Evolutionary conservation across 495 filamentous ascomycete genomes (phyloP).

Genomic region (Penicillium paradoxum): DNA sequence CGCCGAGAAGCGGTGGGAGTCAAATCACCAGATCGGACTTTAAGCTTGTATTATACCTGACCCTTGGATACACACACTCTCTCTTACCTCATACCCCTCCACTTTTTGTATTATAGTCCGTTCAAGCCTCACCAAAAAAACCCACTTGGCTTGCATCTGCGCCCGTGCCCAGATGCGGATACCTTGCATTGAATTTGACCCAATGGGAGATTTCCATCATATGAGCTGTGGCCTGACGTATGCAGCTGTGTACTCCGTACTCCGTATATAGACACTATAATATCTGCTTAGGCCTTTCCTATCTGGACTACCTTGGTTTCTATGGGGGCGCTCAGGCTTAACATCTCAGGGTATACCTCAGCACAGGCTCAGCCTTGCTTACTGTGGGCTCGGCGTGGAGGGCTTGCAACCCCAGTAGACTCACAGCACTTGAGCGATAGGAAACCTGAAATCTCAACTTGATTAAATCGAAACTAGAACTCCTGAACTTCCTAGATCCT

Average conservation of each 20-base stretch:
- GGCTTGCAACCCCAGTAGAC: no score
- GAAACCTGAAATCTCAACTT: no score
- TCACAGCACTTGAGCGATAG: no score
- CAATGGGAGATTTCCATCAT: not conserved
- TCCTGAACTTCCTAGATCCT: no score
- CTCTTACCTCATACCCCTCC: not conserved
- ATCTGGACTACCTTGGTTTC: no score
- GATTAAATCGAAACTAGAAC: no score
- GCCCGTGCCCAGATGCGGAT: constrained; percentile 6
- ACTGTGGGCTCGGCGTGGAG: no score
- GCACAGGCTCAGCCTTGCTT: no score
- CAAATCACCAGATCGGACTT: constrained; percentile 24
- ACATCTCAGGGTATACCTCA: no score
- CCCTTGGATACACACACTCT: not conserved
- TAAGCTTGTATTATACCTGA: constrained; percentile 5
- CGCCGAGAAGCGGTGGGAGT: constrained; percentile 61
- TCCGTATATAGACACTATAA: not conserved
- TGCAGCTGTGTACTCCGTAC: no score
- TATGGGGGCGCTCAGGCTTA: no score
- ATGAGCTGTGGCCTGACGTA: not conserved
- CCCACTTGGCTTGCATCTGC: not conserved
- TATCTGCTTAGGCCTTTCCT: no score
- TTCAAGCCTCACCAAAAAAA: not conserved
- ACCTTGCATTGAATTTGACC: constrained; percentile 10
- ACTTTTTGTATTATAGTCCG: constrained; percentile 19